phyloP scores from a whole-genome alignment of 2,329 filamentous ascomycete genomes.

The Colletotrichum horii region DNA sequence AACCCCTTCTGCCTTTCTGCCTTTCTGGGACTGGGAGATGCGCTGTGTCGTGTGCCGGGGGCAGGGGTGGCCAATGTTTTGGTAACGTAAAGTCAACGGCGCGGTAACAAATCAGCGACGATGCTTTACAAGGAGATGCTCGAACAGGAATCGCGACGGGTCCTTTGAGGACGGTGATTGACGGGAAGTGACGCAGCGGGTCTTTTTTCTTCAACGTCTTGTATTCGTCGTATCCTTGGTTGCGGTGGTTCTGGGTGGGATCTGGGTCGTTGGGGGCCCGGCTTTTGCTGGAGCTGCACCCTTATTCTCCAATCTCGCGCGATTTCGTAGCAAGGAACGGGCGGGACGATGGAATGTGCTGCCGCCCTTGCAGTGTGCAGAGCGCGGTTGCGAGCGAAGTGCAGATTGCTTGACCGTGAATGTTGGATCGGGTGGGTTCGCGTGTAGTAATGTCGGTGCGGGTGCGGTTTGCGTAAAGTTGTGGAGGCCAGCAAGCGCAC shows the following conservation, averaged over 20 bases:
- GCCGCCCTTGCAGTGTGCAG: neutral
- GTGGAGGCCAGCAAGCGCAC: conserved; percentile 8
- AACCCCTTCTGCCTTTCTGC: neutral
- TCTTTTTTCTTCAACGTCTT: neutral
- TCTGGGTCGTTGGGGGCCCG: neutral
- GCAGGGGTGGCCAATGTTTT: conserved; percentile 16
- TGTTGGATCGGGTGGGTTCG: neutral
- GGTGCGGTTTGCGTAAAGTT: conserved; percentile 13
- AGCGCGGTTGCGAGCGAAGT: neutral
- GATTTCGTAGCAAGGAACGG: neutral
- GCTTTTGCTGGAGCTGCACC: neutral
- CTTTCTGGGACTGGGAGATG: neutral
- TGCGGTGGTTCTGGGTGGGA: neutral
- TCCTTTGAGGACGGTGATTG: conserved; percentile 5
- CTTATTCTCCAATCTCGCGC: neutral
- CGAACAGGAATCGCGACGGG: conserved; percentile 5
- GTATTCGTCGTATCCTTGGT: conserved; percentile 2
- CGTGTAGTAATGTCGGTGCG: neutral
- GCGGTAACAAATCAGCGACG: conserved; percentile 16
- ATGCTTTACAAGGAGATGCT: neutral
- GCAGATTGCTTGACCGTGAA: neutral
- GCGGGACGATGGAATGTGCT: neutral
- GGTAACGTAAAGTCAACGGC: conserved; percentile 18
- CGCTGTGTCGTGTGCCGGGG: conserved; percentile 14
- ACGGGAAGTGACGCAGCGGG: conserved; percentile 10